Evolutionary conservation across 1,139 yeast genomes (phyloP).

Genomic region (Candida tropicalis): DNA sequence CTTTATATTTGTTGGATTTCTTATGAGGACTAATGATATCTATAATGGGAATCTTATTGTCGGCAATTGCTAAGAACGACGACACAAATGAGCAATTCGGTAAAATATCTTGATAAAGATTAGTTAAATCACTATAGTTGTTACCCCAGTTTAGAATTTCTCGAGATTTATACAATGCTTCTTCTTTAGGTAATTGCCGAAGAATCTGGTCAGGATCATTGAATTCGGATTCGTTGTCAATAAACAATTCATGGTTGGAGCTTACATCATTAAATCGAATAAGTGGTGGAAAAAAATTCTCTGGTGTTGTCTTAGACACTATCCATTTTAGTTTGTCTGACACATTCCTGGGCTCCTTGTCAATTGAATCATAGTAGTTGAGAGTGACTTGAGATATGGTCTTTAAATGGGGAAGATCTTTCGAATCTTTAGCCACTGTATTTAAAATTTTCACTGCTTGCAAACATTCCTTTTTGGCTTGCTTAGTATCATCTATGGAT

Average conservation of each 20-base stretch:
- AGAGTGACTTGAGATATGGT: constrained; percentile 25
- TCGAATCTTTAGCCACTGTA: constrained; percentile 17
- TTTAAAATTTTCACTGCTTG: constrained; percentile 31
- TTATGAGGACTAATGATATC: constrained; percentile 30
- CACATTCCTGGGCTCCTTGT: constrained; percentile 10
- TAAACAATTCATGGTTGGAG: constrained; percentile 19
- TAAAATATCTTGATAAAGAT: constrained; percentile 55
- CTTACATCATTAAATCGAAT: constrained; percentile 20
- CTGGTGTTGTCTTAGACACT: constrained; percentile 34
- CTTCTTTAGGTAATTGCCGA: constrained; percentile 22
- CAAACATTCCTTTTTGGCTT: constrained; percentile 25
- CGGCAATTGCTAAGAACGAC: constrained; percentile 51
- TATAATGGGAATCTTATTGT: constrained; percentile 18
- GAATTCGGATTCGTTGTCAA: constrained; percentile 2
- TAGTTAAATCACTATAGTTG: constrained; percentile 20
- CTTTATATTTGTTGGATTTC: constrained; percentile 35
- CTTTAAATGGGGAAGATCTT: constrained; percentile 10
- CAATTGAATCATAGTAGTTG: constrained; percentile 22
- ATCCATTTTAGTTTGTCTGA: constrained; percentile 45
- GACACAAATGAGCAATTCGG: constrained; percentile 82
- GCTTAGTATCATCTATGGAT: constrained; percentile 18
- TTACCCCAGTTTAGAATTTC: constrained; percentile 22
- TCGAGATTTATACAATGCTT: constrained; percentile 18
- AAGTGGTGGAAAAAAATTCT: constrained; percentile 39
- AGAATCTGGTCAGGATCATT: constrained; percentile 8